These are phyloP conservation scores for Brassica hybrid DNA, from an alignment of 441 rosid species.

Conservation along the genomic window DNA sequence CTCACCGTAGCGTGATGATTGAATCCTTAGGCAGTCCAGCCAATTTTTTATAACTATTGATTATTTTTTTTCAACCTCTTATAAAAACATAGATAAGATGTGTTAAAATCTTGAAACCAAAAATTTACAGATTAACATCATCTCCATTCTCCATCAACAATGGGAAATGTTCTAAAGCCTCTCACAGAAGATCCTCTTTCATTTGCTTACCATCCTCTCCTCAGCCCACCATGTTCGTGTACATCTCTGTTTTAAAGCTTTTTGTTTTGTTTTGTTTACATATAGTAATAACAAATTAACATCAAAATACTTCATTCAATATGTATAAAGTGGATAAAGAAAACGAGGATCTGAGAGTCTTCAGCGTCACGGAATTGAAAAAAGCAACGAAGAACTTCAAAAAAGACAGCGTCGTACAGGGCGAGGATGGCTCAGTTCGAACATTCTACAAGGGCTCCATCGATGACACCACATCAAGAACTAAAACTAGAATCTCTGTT, in stretches of 20 bases:
- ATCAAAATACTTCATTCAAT: neutral
- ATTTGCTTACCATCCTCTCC: too few relatives aligned
- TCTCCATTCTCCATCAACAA: neutral
- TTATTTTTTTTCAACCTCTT: neutral
- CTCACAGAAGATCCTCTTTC: neutral
- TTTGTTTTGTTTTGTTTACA: too few relatives aligned
- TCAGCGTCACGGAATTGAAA: slow-evolving; percentile 13
- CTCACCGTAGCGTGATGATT: neutral
- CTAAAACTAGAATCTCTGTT: slow-evolving; percentile 15
- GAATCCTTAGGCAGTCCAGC: neutral
- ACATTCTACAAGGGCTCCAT: slow-evolving; percentile 21
- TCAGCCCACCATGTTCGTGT: too few relatives aligned
- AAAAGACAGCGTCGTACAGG: neutral
- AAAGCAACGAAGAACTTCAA: slow-evolving; percentile 26
- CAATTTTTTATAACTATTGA: neutral
- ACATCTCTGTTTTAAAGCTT: too few relatives aligned
- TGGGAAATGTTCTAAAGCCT: neutral
- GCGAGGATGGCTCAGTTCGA: neutral
- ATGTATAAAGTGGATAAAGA: neutral
- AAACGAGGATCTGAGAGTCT: slow-evolving; percentile 18
- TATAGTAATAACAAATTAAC: too few relatives aligned
- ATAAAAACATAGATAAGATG: neutral
- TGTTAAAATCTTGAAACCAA: neutral
- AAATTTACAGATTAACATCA: neutral
- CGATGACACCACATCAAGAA: slow-evolving; percentile 26